Conservation (phyloP, 2,329 filamentous ascomycete species). For the Gaeumannomyces tritici region DNA sequence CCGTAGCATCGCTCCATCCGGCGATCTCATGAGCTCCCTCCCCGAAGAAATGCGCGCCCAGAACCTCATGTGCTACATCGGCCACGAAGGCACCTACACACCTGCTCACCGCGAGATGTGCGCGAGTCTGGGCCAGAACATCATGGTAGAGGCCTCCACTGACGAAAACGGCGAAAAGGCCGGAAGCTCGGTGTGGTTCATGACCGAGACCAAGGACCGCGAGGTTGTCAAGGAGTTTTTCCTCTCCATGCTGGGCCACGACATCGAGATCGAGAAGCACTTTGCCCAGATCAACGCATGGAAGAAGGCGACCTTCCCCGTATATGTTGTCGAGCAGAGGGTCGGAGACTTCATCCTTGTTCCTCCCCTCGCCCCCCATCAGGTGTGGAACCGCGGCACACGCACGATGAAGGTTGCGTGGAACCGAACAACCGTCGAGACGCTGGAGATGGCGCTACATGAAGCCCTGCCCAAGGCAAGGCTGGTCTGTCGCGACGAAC, state of each 20-base stretch:
- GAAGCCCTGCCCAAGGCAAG: slow-evolving; percentile 84
- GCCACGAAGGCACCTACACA: slow-evolving; percentile 94
- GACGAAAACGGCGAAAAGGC: slow-evolving; percentile 64
- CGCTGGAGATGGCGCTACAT: slow-evolving; percentile 71
- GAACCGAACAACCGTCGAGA: slow-evolving; percentile 92
- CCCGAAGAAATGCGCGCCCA: slow-evolving; percentile 81
- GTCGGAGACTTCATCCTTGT: slow-evolving; percentile 90
- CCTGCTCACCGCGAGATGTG: slow-evolving; percentile 97
- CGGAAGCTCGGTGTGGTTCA: slow-evolving; percentile 95
- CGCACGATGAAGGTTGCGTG: slow-evolving; percentile 96
- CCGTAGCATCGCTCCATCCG: slow-evolving; percentile 57
- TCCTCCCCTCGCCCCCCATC: slow-evolving; percentile 85
- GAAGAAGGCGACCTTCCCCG: slow-evolving; percentile 88
- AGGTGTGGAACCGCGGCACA: slow-evolving; percentile 96
- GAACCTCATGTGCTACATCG: slow-evolving; percentile 97
- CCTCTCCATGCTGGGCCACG: slow-evolving; percentile 83
- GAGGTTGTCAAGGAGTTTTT: slow-evolving; percentile 90
- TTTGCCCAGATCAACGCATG: slow-evolving; percentile 94
- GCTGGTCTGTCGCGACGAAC: slow-evolving; percentile 90
- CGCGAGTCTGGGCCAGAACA: slow-evolving; percentile 88
- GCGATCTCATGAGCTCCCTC: slow-evolving; percentile 91
- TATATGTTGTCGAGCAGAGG: slow-evolving; percentile 85
- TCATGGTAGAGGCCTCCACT: slow-evolving; percentile 89
- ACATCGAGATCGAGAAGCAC: slow-evolving; percentile 94
- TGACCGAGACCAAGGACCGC: slow-evolving; percentile 93